Evolutionary conservation across 805 yeast species (phyloP).

Genomic region (Debaryomyces maramus): DNA sequence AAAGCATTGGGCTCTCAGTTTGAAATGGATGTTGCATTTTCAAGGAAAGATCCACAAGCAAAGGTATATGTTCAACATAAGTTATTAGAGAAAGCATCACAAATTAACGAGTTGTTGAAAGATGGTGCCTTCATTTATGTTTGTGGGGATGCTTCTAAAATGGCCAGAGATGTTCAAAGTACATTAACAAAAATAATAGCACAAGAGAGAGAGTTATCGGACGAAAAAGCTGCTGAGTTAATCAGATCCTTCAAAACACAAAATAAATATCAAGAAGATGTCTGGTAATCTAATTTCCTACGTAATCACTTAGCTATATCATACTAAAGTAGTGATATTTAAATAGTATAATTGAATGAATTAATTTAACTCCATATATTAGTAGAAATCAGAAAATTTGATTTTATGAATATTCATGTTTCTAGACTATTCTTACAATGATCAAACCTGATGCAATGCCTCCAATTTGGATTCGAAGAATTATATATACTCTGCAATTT

Average conservation of each 20-base stretch:
- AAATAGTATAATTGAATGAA: neutral
- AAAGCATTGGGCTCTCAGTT: constrained; percentile 60
- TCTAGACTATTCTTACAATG: constrained; percentile 4
- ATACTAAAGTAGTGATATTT: too few relatives aligned
- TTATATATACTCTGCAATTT: constrained; percentile 33
- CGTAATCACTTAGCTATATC: neutral
- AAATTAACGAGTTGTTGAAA: constrained; percentile 54
- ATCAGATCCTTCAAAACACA: constrained; percentile 77
- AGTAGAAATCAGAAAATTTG: neutral
- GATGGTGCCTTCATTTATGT: constrained; percentile 88
- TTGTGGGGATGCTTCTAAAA: constrained; percentile 94
- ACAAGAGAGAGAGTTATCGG: constrained; percentile 59
- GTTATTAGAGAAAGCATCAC: constrained; percentile 52
- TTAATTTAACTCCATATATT: neutral
- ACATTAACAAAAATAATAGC: constrained; percentile 65
- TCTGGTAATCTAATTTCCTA: constrained; percentile 64
- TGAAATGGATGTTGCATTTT: constrained; percentile 80
- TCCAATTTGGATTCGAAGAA: constrained; percentile 30
- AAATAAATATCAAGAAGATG: constrained; percentile 95
- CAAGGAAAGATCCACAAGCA: constrained; percentile 60
- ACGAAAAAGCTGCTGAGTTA: constrained; percentile 71
- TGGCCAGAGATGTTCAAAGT: constrained; percentile 91
- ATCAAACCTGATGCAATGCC: constrained; percentile 22
- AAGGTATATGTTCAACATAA: constrained; percentile 86
- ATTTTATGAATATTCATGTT: neutral